These are phyloP conservation scores for Westerdykella sp. DNA, from an alignment of 2,329 filamentous ascomycete species.

Conservation along the genomic window DNA sequence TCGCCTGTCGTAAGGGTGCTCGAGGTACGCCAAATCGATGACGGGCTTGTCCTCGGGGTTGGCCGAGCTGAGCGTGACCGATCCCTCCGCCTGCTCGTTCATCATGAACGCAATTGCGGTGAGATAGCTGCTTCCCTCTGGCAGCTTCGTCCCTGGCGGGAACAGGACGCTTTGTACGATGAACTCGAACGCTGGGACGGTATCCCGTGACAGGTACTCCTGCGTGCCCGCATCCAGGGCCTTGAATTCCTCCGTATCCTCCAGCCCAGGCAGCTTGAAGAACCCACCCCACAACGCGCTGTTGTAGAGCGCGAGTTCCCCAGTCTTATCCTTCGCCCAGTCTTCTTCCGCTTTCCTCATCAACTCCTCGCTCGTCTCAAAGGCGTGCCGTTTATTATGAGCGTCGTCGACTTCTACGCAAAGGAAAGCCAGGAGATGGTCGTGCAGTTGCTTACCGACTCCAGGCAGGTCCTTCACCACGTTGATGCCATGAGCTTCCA, in stretches of 20 bases:
- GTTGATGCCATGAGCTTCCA: slow-evolving; percentile 39
- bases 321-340: slow-evolving; percentile 38
- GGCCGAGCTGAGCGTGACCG: slow-evolving; percentile 48
- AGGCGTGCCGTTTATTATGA: slow-evolving; percentile 38
- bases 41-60: slow-evolving; percentile 47
- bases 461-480: slow-evolving; percentile 37
- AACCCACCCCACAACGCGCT: slow-evolving; percentile 50
- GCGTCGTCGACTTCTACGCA: slow-evolving; percentile 39
- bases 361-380: slow-evolving; percentile 23
- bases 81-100: slow-evolving; percentile 47
- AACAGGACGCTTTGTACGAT: slow-evolving; percentile 25
- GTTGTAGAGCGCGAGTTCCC: slow-evolving; percentile 33
- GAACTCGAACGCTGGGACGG: slow-evolving; percentile 55
- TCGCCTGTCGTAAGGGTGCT: slow-evolving; percentile 49
- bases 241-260: slow-evolving; percentile 38
- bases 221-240: slow-evolving; percentile 43
- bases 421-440: slow-evolving; percentile 43
- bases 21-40: slow-evolving; percentile 50
- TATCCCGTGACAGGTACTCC: slow-evolving; percentile 43
- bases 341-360: slow-evolving; percentile 41
- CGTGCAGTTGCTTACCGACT: slow-evolving; percentile 43
- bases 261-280: slow-evolving; percentile 41
- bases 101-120: slow-evolving; percentile 42
- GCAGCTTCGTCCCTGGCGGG: slow-evolving; percentile 20
- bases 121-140: slow-evolving; percentile 33